These are phyloP conservation scores for Aphanomyces invadans DNA, from an alignment of 352 stramenopile species.

Conservation along the genomic window DNA sequence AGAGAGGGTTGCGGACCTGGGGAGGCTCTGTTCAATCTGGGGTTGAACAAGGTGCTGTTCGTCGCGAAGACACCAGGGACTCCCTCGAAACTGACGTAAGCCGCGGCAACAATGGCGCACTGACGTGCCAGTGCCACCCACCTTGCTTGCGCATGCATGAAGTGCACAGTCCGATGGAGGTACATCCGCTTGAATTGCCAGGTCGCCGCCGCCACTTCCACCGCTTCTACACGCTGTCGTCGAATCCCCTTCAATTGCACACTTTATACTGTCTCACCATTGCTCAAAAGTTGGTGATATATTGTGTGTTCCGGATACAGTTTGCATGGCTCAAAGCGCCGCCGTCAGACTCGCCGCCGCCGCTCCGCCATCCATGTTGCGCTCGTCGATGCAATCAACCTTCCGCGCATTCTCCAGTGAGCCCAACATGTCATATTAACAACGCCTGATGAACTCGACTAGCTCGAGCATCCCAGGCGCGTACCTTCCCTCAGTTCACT, in stretches of 20 bases:
- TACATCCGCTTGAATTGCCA: no score
- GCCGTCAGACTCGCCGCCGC: no score
- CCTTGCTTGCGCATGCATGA: background rate
- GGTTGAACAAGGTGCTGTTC: background rate
- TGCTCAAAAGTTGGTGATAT: no score
- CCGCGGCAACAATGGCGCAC: background rate
- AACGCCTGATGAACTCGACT: background rate
- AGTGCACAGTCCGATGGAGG: background rate
- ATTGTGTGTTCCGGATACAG: no score
- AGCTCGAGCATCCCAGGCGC: conserved; percentile 29
- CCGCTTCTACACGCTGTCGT: no score
- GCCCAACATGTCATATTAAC: no score
- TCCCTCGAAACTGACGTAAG: background rate
- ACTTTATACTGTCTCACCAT: no score
- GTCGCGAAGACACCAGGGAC: background rate
- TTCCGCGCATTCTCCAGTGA: conserved; percentile 18
- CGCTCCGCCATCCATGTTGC: background rate
- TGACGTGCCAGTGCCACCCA: background rate
- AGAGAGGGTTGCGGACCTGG: background rate
- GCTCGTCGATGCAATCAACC: conserved; percentile 1
- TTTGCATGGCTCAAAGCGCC: no score
- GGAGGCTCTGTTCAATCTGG: background rate
- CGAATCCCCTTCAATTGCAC: no score
- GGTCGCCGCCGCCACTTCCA: no score
- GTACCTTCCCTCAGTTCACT: conserved; percentile 70